Evolutionary conservation across 2,329 filamentous ascomycete genomes (phyloP).

Genomic region (Alternaria sp.): DNA sequence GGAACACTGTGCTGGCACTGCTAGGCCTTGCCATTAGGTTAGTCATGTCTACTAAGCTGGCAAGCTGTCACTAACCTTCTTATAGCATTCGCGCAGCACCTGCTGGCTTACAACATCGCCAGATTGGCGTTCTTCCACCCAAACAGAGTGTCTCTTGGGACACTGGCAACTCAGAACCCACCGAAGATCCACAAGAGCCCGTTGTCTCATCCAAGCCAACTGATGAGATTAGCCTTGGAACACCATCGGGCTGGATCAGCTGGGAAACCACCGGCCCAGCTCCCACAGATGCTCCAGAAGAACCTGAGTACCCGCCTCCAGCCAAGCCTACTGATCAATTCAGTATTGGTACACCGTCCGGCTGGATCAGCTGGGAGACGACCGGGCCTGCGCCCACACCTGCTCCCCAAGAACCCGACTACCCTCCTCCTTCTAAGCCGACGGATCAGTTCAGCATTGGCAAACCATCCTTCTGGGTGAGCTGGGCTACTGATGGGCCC

Average conservation of each 20-base stretch:
- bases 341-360: conserved; percentile 21
- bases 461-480: conserved; percentile 7
- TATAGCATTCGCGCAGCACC: conserved; percentile 29
- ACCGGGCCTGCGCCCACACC: conserved; percentile 4
- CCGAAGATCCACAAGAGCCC: conserved; percentile 15
- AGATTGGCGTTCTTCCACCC: conserved; percentile 24
- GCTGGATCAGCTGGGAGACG: conserved; percentile 24
- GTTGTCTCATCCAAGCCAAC: conserved; percentile 11
- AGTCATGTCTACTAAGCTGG: neutral
- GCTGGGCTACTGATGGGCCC: conserved; percentile 6
- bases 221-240: conserved; percentile 14
- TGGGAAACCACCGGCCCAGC: conserved; percentile 12
- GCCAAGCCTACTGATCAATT: conserved; percentile 22
- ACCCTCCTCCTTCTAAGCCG: conserved; percentile 11
- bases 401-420: conserved; percentile 7
- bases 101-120: conserved; percentile 22
- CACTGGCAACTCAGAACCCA: conserved; percentile 14
- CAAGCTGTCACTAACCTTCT: conserved; percentile 5
- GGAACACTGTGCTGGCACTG: conserved; percentile 31
- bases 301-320: conserved; percentile 12
- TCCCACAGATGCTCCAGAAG: conserved; percentile 8
- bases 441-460: conserved; percentile 13
- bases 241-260: conserved; percentile 13
- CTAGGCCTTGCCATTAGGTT: conserved; percentile 36
- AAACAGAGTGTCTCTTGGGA: conserved; percentile 28